Base-by-base conservation (phyloP, 192 early-diverging fungal genomes). In the Coemansia sp. region DNA sequence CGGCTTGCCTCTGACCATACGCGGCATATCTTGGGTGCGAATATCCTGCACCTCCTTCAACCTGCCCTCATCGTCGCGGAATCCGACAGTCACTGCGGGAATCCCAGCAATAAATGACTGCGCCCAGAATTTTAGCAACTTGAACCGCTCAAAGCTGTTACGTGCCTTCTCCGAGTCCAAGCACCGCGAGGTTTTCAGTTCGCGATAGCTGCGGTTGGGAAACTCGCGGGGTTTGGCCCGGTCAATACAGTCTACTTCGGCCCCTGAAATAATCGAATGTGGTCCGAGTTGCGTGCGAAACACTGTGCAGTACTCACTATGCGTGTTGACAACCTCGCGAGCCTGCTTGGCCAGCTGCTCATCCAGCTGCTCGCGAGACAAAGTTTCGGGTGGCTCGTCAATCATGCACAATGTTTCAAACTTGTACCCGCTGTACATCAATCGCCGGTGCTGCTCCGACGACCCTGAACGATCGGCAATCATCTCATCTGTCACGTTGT, bases 41-140 rank as follows among this genome's bases (percentile, higher is more conserved):
- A 90, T 83, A 8, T 84, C 77, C 68, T 92, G 62, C 8, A 95
- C 51, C 2, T 15, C 25, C 8, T 49, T 49, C 61, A 76, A 42
- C 8, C 68, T 46, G 28, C 93, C 93, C 40, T 85, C 68, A 63
- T 93, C 84, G 59, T 92, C 87, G 48, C 94, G 84, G 61, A 87
- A 98, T 0, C 94, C 96, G 38, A 93, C 83, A 44, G 95, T 86
- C 20, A 98, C 82, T 2, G 63, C 76, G 5, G 90, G 92, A 15
- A 94, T 88, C 5, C 95, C 96, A 9, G 91, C 86, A 2, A 98
- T 76, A 75, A 91, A 97, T 18, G 92, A 95, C 73, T 98, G 96
- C 4, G 92, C 91, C 88, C 93, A 98, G 62, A 91, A 90, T 61
- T 92, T 92, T 0, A 97, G 63, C 55, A 98, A 76, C 72, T 98